Evolutionary conservation across 2,329 filamentous ascomycete genomes (phyloP), one percentile per base, ranked within the genome.

Genomic region (Claviceps cyperi): DNA sequence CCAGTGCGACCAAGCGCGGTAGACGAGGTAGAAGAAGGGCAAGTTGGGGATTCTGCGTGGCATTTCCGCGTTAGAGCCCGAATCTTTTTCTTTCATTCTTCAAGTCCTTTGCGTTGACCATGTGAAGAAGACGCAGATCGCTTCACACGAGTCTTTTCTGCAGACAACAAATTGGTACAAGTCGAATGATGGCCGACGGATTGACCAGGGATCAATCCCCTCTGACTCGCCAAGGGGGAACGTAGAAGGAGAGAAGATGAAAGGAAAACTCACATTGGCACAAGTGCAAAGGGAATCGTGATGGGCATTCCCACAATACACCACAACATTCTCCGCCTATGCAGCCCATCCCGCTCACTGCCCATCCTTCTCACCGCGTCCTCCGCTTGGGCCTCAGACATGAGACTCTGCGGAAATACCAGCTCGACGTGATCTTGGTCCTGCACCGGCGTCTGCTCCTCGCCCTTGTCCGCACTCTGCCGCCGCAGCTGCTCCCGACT

Each of bases 21-120:
- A 98, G 17, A 79, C 80, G 40, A 97, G 77, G 66, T 97, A 98
- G 72, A 97, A 97, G 73, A 97, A 97, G 17, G 92, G 92, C 13
- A 98, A 73, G 63, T 98, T 96, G 37, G 91, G 90, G 55, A 96
- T 76, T 54, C 87, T 94, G 13, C 19, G 7, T 19, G 17, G 7
- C 15, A 21, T 17, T 19, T 19, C 11, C 11, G 4, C 17, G 9
- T 21, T 13, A 21, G 17, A 41, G 9, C 9, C 13, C 11, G 21
- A 19, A 15, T 17, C 43, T 11, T 11, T 32, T 5, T 22, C 3
- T 22, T 22, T 22, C 3, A 3, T 22, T 22, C 2, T 1, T 5
- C 22, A 22, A 22, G 22, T 22, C 22, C 4, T 22, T 22, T 22
- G 22, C 22, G 5, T 22, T 22, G 22, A 22, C 22, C 22, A 22